Evolutionary conservation across 169 alveolate genomes (phyloP), one percentile per base, ranked within the genome.

Genomic region (Cryptosporidium sp.): DNA sequence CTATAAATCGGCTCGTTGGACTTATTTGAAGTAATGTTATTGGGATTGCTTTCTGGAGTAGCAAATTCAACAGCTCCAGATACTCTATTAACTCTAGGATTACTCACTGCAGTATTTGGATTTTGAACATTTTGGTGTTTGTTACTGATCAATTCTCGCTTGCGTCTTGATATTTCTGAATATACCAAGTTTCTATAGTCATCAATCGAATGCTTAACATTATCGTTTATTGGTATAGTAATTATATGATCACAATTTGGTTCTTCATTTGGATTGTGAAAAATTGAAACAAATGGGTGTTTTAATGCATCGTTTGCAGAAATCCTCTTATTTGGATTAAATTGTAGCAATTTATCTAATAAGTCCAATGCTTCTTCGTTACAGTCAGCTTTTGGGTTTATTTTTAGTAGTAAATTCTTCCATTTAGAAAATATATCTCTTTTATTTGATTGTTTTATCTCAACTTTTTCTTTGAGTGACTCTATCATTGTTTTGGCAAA

Each of bases 241-340:
- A 96, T 93, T 26, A 95, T 92, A 60, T 91, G 91, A 33, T 53
- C 93, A 91, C 98, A 96, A 16, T 87, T 94, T 42, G 97, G 97
- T 75, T 97, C 99, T 37, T 96, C 98, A 23, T 95, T 97, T 42
- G 97, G 97, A 58, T 94, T 94, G 75, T 96, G 98, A 85, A 97
- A 97, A 62, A 95, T 94, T 14, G 95, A 92, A 52, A 97, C 97
- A 91, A 93, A 97, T 44, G 98, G 98, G 91, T 97, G 99, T 42
- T 93, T 93, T 35, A 97, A 87, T n/a, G 99, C 99, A 68, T 96
- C 96, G 73, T 96, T 97, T 31, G 98, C 98, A 23, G 99, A 96
- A 35, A 97, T 93, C 75, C 99, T 95, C 72, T 94, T 94, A 68
- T 93, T 91, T 14, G 99, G 99, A 87, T 97, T 95, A 93, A 96